phyloP scores from a whole-genome alignment of 306 rosid genomes.

The Biancaea sappan region DNA sequence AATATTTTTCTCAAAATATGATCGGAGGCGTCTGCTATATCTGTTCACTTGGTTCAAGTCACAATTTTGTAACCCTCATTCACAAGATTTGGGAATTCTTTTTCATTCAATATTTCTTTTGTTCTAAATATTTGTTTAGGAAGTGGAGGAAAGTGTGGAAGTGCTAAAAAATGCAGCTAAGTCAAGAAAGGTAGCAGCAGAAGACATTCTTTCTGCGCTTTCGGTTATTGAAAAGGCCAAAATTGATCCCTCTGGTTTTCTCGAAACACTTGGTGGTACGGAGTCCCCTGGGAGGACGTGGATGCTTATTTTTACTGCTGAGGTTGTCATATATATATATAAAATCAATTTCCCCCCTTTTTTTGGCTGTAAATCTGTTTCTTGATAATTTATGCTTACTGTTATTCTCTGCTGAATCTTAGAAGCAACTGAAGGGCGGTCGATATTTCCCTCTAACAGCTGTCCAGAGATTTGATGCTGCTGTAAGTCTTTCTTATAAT shows the following conservation, averaged over 20 bases:
- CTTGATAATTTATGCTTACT: slow-evolving; percentile 27
- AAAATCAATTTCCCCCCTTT: not conserved
- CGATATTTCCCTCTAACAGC: slow-evolving; percentile 88
- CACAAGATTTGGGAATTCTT: slow-evolving; percentile 3
- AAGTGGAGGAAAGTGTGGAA: slow-evolving; percentile 72
- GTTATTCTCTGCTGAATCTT: slow-evolving; percentile 37
- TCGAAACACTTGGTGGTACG: slow-evolving; percentile 75
- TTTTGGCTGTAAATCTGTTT: slow-evolving; percentile 19
- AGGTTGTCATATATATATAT: slow-evolving; percentile 46
- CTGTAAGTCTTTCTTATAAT: slow-evolving; percentile 59
- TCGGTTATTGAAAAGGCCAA: slow-evolving; percentile 80
- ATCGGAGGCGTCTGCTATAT: no score
- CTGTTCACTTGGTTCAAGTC: not conserved
- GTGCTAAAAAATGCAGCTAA: slow-evolving; percentile 82
- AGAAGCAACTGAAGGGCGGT: slow-evolving; percentile 78
- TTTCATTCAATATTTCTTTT: slow-evolving; percentile 15
- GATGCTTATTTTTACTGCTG: slow-evolving; percentile 89
- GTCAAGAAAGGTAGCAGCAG: slow-evolving; percentile 63
- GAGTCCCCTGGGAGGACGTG: slow-evolving; percentile 93
- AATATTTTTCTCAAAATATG: no score
- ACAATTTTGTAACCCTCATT: not conserved
- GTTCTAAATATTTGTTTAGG: slow-evolving; percentile 52
- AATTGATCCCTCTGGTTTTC: slow-evolving; percentile 71
- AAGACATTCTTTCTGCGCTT: slow-evolving; percentile 74
- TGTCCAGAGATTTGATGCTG: slow-evolving; percentile 90